Percentiles rank a stretch among this genome's conserved stretches.
These are phyloP conservation scores for Thraustotheca clavata DNA, from an alignment of 352 stramenopile species.

Conservation along the genomic window DNA sequence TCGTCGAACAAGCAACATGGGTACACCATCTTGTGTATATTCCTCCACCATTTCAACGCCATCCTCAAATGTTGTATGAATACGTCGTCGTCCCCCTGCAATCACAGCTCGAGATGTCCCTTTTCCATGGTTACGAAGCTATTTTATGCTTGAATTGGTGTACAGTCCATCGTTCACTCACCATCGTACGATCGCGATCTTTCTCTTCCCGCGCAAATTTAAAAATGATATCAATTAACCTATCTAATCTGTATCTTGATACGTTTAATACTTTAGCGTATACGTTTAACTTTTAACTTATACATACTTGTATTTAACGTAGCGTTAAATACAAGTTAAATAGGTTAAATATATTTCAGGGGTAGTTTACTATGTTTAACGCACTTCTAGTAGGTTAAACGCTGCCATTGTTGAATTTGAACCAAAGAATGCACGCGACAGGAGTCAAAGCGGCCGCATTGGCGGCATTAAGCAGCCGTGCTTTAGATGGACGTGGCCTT, in stretches of 20 bases:
- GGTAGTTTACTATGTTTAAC: no score
- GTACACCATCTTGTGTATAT: neutral
- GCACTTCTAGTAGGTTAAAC: no score
- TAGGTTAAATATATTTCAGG: no score
- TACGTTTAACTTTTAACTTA: neutral
- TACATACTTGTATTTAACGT: neutral
- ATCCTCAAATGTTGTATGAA: conserved; percentile 19
- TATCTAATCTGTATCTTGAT: neutral
- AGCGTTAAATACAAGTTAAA: neutral
- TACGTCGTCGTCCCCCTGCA: neutral
- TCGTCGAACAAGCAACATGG: conserved; percentile 7
- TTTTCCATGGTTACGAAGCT: neutral
- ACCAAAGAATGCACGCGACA: conserved; percentile 20
- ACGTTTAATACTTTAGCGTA: neutral
- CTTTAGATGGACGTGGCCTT: conserved; percentile 49
- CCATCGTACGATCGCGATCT: no score
- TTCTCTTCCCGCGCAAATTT: no score
- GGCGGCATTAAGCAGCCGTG: conserved; percentile 42
- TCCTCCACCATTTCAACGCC: conserved; percentile 19
- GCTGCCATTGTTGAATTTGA: no score
- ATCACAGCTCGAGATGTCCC: conserved; percentile 5
- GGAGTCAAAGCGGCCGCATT: conserved; percentile 73
- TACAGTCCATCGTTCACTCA: no score
- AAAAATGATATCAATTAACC: no score
- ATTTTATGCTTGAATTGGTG: no score